A percentile compares a stretch with the other conserved stretches of the same genome.
phyloP scores from a whole-genome alignment of 805 yeast species.

The Metschnikowia lochheadii region DNA sequence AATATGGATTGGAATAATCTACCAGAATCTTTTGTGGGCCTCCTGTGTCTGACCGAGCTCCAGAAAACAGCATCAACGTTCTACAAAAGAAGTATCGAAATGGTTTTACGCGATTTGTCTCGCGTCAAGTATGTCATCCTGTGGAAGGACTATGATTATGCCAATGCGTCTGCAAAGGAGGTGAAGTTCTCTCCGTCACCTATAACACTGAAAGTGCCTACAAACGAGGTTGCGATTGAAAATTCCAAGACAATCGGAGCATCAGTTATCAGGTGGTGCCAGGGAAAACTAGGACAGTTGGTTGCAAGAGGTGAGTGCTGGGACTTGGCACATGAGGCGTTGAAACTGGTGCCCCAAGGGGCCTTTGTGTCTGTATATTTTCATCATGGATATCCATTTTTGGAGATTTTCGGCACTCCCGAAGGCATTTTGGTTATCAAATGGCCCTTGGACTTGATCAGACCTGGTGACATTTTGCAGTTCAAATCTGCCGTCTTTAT shows the following conservation, averaged over 20 bases:
- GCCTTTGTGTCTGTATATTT: conserved; percentile 49
- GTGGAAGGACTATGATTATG: conserved; percentile 34
- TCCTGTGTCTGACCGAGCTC: no score
- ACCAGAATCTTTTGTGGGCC: no score
- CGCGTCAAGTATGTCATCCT: conserved; percentile 29
- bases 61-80: no score
- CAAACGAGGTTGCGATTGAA: conserved; percentile 26
- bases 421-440: conserved; percentile 10
- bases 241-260: conserved; percentile 29
- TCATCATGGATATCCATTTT: conserved; percentile 45
- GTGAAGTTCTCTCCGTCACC: conserved; percentile 45
- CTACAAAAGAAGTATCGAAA: no score
- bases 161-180: conserved; percentile 23
- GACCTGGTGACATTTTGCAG: conserved; percentile 56
- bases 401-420: conserved; percentile 25
- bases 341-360: conserved; percentile 51
- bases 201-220: conserved; percentile 23
- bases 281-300: conserved; percentile 28
- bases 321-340: conserved; percentile 55
- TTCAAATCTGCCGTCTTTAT: conserved; percentile 40
- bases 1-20: no score
- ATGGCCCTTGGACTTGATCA: conserved; percentile 35
- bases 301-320: conserved; percentile 61
- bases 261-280: conserved; percentile 18
- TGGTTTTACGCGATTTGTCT: conserved; percentile 43